A percentile compares a stretch with the other conserved stretches of the same genome.
phyloP scores from a whole-genome alignment of 148 eudicot genomes.

The Nepenthes gracilis region DNA sequence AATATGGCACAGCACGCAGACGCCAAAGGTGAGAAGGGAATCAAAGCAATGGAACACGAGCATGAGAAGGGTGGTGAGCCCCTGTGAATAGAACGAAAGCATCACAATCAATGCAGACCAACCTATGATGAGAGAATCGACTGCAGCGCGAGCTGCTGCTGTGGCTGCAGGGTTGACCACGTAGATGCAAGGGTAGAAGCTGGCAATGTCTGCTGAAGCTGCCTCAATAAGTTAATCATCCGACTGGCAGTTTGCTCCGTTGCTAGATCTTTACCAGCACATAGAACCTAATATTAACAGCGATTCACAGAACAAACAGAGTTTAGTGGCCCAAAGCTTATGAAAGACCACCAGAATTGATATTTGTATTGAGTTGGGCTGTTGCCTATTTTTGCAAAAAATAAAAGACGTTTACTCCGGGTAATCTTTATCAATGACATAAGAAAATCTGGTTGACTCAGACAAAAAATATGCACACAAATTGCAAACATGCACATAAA shows the following conservation, averaged over 20 bases:
- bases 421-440: no score
- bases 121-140: constrained; percentile 60
- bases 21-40: not conserved
- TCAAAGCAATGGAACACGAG: not conserved
- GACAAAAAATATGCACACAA: no score
- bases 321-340: not conserved
- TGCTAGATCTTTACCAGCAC: constrained; percentile 88
- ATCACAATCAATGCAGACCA: not conserved
- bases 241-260: constrained; percentile 81
- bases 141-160: constrained; percentile 81
- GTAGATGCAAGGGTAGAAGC: constrained; percentile 64
- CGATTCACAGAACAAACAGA: not conserved
- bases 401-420: no score
- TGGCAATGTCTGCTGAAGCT: constrained; percentile 84
- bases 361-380: no score
- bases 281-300: constrained; percentile 39
- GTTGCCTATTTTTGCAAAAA: no score
- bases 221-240: constrained; percentile 66
- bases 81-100: not conserved
- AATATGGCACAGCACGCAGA: not conserved
- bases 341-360: not conserved
- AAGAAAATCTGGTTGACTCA: no score
- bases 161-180: constrained; percentile 84
- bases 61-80: no score
- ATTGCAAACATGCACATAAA: no score